Base-by-base conservation (phyloP, 176 grass and related monocot species). In the Eragrostis curvula region DNA sequence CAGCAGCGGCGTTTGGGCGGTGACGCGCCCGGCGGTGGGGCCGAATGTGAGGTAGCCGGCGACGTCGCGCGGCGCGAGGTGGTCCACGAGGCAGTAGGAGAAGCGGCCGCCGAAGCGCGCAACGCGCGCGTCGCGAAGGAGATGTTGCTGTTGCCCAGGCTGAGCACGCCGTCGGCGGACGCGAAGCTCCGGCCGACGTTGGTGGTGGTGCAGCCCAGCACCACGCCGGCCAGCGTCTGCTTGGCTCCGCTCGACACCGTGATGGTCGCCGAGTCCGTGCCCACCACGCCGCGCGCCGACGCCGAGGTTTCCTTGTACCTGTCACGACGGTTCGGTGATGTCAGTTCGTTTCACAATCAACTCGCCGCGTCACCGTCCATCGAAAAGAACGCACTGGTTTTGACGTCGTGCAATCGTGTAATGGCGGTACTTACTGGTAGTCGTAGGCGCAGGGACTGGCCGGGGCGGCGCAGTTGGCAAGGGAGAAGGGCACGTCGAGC, bases 71-170 rank as follows among this genome's bases (percentile, higher is more conserved):
- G 89, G 87, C 25, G 89, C 85, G 21, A 99, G 91, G 87, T 95
- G 96, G 82, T 99, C 96, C 13, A 99, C 96, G 25, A 99, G 91
- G 88, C 93, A 99, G 84, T 99, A 96, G 60, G 96, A 93, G 91
- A 99, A 99, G 45, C 85, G 82, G 18, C 90, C 90, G 0, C 90
- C 92, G 80, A 94, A 97, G 76, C 86, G 85, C 20, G 86, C 84
- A 45, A 90, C 83, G 92, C 96, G 49, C 87, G 86, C 13, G 86
- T 69, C n/a, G 96, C 80, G 75, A 98, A 98, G 41, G 96, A 98
- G 86, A 90, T 83, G 66, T 79, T 47, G 74, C 90, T 95, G 92
- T 95, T 75, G 55, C 95, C 95, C 44, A 98, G 89, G 83, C 90
- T 91, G 42, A 98, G 83, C 49, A 98, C 92, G 80, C 95, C 95